Conservation (phyloP, 192 early-diverging fungal genomes). For the Coemansia sp. region DNA sequence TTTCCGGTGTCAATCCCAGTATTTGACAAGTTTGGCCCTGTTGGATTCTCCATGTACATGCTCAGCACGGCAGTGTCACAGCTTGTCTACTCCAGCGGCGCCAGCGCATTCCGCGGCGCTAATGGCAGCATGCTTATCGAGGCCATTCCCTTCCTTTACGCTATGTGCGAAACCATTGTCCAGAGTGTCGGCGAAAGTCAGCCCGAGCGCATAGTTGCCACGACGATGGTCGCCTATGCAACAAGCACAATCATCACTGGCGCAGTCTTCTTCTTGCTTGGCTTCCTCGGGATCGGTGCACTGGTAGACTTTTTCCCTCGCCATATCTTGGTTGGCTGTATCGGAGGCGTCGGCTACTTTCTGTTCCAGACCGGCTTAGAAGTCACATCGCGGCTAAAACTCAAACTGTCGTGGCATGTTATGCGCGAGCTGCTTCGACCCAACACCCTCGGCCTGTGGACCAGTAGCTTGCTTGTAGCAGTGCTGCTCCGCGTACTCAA, state of each 20-base stretch:
- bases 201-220: slow-evolving; percentile 76
- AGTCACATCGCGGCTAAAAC: slow-evolving; percentile 70
- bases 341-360: slow-evolving; percentile 95
- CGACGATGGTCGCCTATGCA: slow-evolving; percentile 88
- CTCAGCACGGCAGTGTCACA: slow-evolving; percentile 78
- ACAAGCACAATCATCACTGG: slow-evolving; percentile 90
- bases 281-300: slow-evolving; percentile 76
- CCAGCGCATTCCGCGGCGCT: slow-evolving; percentile 87
- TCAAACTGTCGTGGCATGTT: slow-evolving; percentile 63
- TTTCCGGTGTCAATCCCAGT: slow-evolving; percentile 82
- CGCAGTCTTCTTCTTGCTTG: slow-evolving; percentile 81
- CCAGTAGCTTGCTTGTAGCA: slow-evolving; percentile 66
- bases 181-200: slow-evolving; percentile 61
- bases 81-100: slow-evolving; percentile 75
- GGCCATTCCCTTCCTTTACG: slow-evolving; percentile 89
- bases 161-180: slow-evolving; percentile 75
- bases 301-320: slow-evolving; percentile 85
- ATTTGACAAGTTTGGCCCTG: slow-evolving; percentile 71
- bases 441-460: slow-evolving; percentile 79
- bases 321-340: slow-evolving; percentile 95
- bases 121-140: slow-evolving; percentile 90
- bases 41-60: slow-evolving; percentile 96
- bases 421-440: slow-evolving; percentile 69
- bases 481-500: slow-evolving; percentile 76
- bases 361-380: slow-evolving; percentile 91